Evolutionary conservation across 768 basidiomycete species (phyloP).

Genomic region (Tricholoma matsutake): DNA sequence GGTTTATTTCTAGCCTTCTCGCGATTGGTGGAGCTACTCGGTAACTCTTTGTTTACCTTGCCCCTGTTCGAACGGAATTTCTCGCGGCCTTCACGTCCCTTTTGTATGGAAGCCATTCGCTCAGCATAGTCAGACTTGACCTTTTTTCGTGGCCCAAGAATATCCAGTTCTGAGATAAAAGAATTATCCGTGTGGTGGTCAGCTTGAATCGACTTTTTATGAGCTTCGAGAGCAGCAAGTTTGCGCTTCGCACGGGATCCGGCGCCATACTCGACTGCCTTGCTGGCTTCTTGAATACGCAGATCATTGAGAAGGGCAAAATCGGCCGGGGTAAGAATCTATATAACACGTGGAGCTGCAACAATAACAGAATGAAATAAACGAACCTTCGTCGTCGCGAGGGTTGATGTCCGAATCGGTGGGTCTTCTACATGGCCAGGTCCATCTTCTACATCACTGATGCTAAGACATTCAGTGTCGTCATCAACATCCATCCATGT

Average conservation of each 20-base stretch:
- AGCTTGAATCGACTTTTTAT: constrained; percentile 51
- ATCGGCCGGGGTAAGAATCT: constrained; percentile 98
- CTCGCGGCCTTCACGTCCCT: constrained; percentile 92
- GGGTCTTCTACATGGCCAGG: constrained; percentile 24
- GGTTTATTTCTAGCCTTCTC: constrained; percentile 95
- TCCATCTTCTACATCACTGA: constrained; percentile 87
- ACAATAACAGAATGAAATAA: constrained; percentile 3
- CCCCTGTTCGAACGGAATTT: constrained; percentile 89
- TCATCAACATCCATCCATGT: constrained; percentile 87
- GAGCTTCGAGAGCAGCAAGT: constrained; percentile 74
- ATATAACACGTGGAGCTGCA: constrained; percentile 1
- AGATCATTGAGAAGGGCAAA: constrained; percentile 91
- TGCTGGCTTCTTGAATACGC: constrained; percentile 71
- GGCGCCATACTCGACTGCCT: constrained; percentile 65
- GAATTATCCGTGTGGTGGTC: constrained; percentile 43
- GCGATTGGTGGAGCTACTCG: constrained; percentile 86
- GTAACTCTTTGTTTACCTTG: constrained; percentile 81
- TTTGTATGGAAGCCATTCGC: constrained; percentile 86
- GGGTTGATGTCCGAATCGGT: constrained; percentile 49
- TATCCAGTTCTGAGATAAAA: constrained; percentile 88
- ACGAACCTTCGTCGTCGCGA: constrained; percentile 80
- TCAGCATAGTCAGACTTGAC: constrained; percentile 91
- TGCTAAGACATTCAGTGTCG: constrained; percentile 59
- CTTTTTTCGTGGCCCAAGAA: constrained; percentile 92
- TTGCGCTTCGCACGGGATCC: constrained; percentile 86